Conservation (phyloP, 805 yeast species). For the Lachancea cidri region DNA sequence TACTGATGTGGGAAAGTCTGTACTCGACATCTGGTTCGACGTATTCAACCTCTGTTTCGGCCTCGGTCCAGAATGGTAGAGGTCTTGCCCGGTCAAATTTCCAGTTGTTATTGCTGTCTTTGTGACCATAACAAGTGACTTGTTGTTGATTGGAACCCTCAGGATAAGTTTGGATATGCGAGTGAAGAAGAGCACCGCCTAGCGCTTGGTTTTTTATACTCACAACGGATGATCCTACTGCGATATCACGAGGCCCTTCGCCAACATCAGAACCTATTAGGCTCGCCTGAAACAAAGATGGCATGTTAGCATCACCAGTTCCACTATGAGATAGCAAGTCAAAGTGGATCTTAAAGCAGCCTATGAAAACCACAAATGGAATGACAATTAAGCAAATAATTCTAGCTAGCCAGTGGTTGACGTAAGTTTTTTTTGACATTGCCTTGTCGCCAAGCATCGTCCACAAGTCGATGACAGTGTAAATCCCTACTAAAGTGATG, state of each 20-base stretch:
- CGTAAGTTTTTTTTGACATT: slow-evolving; percentile 45
- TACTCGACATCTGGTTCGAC: slow-evolving; percentile 61
- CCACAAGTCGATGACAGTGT: slow-evolving; percentile 88
- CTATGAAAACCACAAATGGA: slow-evolving; percentile 58
- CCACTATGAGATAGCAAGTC: slow-evolving; percentile 69
- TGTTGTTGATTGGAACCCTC: slow-evolving; percentile 94
- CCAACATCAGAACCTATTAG: slow-evolving; percentile 60
- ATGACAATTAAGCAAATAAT: slow-evolving; percentile 55
- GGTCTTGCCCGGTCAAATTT: slow-evolving; percentile 56
- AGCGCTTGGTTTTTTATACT: slow-evolving; percentile 59
- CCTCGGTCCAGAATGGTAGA: slow-evolving; percentile 23
- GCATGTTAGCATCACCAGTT: slow-evolving; percentile 76
- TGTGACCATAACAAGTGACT: slow-evolving; percentile 85
- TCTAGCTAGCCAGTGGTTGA: slow-evolving; percentile 64
- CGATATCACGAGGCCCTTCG: slow-evolving; percentile 66
- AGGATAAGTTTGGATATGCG: slow-evolving; percentile 82
- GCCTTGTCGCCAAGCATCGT: slow-evolving; percentile 64
- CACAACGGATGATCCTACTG: slow-evolving; percentile 50
- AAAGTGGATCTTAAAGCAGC: slow-evolving; percentile 71
- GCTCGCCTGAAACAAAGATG: slow-evolving; percentile 77
- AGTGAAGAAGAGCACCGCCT: slow-evolving; percentile 76
- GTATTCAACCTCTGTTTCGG: slow-evolving; percentile 30
- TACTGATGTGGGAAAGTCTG: slow-evolving; percentile 63
- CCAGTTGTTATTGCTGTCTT: slow-evolving; percentile 86
- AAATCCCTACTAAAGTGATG: slow-evolving; percentile 81